Base-by-base conservation (phyloP, 441 rosid species). In the Eutrema salsugineum region DNA sequence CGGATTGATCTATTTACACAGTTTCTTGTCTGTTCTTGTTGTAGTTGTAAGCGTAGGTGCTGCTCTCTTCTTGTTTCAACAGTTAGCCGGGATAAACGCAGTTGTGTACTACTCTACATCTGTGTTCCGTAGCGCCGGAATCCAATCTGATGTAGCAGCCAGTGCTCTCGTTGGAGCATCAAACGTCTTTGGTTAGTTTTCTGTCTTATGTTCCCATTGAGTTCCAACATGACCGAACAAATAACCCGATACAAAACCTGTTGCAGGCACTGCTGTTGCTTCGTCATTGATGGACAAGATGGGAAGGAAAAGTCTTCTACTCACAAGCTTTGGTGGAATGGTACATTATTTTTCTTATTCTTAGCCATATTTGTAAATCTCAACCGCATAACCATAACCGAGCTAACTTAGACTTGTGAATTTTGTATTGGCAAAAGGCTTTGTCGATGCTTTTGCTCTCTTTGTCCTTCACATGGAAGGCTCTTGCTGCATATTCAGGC, bases 121-220 rank as follows among this genome's bases (percentile, higher is more conserved):
- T 9, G 99, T 95, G 73, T 95, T 95, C 69, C 97, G 97, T 38
- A 86, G 90, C 49, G 98, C 86, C 61, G 98, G 99, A 55, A 83
- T 95, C 69, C 82, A 81, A 71, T 95, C 99, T 73, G 98, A 95
- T 81, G 96, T 93, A 62, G 97, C 99, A 69, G 98, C 99, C 43
- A 95, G 98, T 84, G 99, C 98, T 77, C 91, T 95, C 56, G 98
- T 95, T 70, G 99, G 98, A 73, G 97, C 97, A 58, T 81, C 99
- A 73, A 95, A 95, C 70, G 99, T 95, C 79, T 81, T 95, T 65
- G 99, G 98, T 95, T 56, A 9, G 24, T 20, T 24, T 38, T 16
- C 48, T 30, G 17, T 51, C 30, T 35, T 15, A 36, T 57, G 59
- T 49, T 66, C 36, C 17, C 15, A 8, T 48, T 44, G 28, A 46